A percentile compares a stretch with the other conserved stretches of the same genome.
Evolutionary conservation across 139 green algal species (phyloP).

Genomic region (Gonium pectorale): DNA sequence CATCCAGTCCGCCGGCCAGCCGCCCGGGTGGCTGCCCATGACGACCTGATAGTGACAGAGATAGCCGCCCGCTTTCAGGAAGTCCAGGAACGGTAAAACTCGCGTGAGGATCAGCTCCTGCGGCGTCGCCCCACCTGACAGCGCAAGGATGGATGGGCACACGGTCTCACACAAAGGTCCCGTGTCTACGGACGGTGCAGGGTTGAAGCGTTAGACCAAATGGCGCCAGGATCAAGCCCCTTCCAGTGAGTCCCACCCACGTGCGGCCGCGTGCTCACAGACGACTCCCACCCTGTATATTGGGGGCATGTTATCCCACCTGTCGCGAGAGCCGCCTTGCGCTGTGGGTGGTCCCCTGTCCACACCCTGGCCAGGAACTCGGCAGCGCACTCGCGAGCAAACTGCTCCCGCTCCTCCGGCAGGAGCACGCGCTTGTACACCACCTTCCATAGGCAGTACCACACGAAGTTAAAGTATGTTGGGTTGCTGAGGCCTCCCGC

Average conservation of each 20-base stretch:
- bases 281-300: no score
- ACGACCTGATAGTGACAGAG: constrained; percentile 61
- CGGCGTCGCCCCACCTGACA: neutral
- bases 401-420: neutral
- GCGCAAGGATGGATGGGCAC: no score
- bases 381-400: neutral
- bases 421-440: constrained; percentile 24
- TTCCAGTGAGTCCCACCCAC: no score
- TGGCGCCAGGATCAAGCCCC: no score
- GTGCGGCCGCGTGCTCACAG: no score
- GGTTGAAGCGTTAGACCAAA: no score
- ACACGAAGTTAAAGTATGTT: constrained; percentile 70
- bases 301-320: no score
- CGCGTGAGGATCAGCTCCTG: neutral
- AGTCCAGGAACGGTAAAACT: constrained; percentile 35
- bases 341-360: neutral
- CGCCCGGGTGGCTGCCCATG: constrained; percentile 49
- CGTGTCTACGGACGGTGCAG: no score
- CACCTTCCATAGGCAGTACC: constrained; percentile 62
- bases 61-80: constrained; percentile 49
- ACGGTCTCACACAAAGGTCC: no score
- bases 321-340: neutral
- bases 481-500: constrained; percentile 65
- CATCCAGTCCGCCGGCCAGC: constrained; percentile 61
- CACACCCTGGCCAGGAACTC: constrained; percentile 12